Evolutionary conservation across 371 early-diverging fungal genomes (phyloP).

Genomic region (Coemansia sp.): DNA sequence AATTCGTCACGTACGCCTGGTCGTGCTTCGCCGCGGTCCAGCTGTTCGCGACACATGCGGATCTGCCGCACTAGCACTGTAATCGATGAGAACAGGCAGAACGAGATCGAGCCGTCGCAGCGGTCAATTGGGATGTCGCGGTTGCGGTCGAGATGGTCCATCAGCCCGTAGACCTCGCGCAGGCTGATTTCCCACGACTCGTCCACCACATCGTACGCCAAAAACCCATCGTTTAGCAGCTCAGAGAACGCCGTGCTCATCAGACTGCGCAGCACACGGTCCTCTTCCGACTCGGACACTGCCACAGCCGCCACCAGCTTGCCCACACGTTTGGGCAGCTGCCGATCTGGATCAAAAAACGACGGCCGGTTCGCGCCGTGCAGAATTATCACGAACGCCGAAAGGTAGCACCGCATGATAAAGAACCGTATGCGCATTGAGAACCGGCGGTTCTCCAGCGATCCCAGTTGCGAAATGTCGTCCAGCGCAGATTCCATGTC

Average conservation of each 20-base stretch:
- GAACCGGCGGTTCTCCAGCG: slow-evolving; percentile 33
- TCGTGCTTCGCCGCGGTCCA: background rate
- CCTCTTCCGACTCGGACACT: slow-evolving; percentile 20
- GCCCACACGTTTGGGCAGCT: slow-evolving; percentile 8
- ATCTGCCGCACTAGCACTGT: slow-evolving; percentile 44
- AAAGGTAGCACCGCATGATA: slow-evolving; percentile 40
- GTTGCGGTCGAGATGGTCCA: slow-evolving; percentile 38
- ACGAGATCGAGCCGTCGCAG: slow-evolving; percentile 33
- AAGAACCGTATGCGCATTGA: slow-evolving; percentile 45
- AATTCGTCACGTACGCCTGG: slow-evolving; percentile 4
- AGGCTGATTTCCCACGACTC: slow-evolving; percentile 43
- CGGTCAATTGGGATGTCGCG: slow-evolving; percentile 43
- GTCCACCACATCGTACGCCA: slow-evolving; percentile 38
- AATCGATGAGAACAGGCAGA: slow-evolving; percentile 36
- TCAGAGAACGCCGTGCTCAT: slow-evolving; percentile 34
- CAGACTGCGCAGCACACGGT: slow-evolving; percentile 31
- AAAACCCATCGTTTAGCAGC: slow-evolving; percentile 38
- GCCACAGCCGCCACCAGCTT: slow-evolving; percentile 5
- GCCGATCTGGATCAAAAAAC: slow-evolving; percentile 22
- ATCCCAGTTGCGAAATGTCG: slow-evolving; percentile 17
- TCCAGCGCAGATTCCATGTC: slow-evolving; percentile 1
- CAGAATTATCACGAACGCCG: slow-evolving; percentile 28
- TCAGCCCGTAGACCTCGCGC: slow-evolving; percentile 22
- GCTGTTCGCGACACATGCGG: slow-evolving; percentile 25
- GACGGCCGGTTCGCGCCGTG: slow-evolving; percentile 46